phyloP scores from a whole-genome alignment of 352 stramenopile genomes.

The Hyaloperonospora brassicae region DNA sequence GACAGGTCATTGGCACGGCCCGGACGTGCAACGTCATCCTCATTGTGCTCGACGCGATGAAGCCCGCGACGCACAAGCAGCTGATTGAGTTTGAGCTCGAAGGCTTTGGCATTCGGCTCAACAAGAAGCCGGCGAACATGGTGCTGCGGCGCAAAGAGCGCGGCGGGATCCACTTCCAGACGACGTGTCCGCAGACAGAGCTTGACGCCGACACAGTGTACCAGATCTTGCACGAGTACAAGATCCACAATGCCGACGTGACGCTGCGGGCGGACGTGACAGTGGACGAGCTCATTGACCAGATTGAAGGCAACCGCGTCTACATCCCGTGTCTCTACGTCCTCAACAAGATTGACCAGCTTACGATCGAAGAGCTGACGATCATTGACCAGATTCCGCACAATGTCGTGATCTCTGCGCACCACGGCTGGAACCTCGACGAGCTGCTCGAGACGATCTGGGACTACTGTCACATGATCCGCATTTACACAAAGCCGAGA shows the following conservation, averaged over 20 bases:
- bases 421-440: constrained; percentile 98
- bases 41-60: constrained; percentile 95
- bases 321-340: constrained; percentile 99
- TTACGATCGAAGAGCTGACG: constrained; percentile 98
- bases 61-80: constrained; percentile 97
- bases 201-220: constrained; percentile 92
- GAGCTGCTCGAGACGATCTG: constrained; percentile 95
- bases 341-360: constrained; percentile 99
- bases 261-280: constrained; percentile 93
- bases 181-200: constrained; percentile 86
- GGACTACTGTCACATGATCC: constrained; percentile 97
- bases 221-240: constrained; percentile 97
- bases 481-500: constrained; percentile 98
- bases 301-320: constrained; percentile 96
- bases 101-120: constrained; percentile 97
- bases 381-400: constrained; percentile 98
- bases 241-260: constrained; percentile 96
- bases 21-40: constrained; percentile 98
- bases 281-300: constrained; percentile 98
- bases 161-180: constrained; percentile 96
- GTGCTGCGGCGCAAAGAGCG: constrained; percentile 95
- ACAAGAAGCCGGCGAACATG: constrained; percentile 96
- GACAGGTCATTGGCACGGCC: constrained; percentile 95
- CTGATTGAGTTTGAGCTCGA: constrained; percentile 98
- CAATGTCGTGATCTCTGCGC: constrained; percentile 95